Base-by-base conservation (phyloP, 176 grass and related monocot genomes). In the Phoenix dactylifera region DNA sequence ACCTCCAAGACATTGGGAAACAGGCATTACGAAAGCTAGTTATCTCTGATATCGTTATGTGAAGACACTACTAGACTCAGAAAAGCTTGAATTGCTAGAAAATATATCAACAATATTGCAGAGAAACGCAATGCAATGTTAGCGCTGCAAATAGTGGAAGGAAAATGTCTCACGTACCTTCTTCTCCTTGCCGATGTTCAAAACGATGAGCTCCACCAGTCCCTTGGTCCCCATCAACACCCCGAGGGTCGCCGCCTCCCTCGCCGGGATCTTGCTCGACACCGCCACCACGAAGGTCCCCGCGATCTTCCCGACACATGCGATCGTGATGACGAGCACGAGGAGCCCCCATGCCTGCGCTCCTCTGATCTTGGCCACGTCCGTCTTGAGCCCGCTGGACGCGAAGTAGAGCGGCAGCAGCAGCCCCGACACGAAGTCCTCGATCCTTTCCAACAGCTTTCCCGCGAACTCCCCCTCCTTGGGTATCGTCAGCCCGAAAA, bases 361-460 rank as follows among this genome's bases (percentile, higher is more conserved):
- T 19, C 39, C 39, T 4, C 20, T 19, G 44, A 64, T 64, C 18
- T 7, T 64, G 18, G 39, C 62, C 16, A 64, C 20, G 22, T 64
- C 23, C 16, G 62, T 64, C 62, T 64, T 64, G 18, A 64, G 35
- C 16, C 62, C 62, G 10, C 62, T 64, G 7, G 62, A 64, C 3
- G 20, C 62, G 12, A 64, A 64, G 44, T 64, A 64, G 18, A 64
- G 62, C 17, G 62, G 62, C 18, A 64, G 62, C 12, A 64, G 22
- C 12, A 64, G 44, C 12, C 35, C 44, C 16, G 62, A 64, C 0
- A 64, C 35, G 44, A 64, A 15, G 44, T 64, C 62, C 62, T 64
- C 62, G 12, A 64, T 23, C 62, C 22, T 64, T 17, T 64, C 39
- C 5, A 50, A 23, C 18, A 64, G 44, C 4, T 2, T 20, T 3